Conservation (phyloP, 2,329 filamentous ascomycete genomes). For the Fusarium falciforme region DNA sequence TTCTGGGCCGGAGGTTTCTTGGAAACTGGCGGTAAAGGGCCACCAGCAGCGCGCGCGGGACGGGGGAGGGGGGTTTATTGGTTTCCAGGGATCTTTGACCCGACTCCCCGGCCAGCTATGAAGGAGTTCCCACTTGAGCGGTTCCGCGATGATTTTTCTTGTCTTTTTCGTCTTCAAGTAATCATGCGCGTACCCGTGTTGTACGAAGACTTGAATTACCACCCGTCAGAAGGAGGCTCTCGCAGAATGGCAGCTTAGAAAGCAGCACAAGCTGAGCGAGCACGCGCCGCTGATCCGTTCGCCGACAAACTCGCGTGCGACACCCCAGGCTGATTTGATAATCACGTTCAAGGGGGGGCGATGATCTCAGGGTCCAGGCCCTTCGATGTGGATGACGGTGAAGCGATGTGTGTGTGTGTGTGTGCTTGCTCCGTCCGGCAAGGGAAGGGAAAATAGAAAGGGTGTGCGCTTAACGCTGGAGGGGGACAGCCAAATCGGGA, state of each 20-base stretch:
- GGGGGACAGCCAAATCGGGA: constrained; percentile 12
- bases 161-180: background rate
- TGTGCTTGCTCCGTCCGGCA: constrained; percentile 1
- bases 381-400: constrained; percentile 37
- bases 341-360: constrained; percentile 33
- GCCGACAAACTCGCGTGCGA: constrained; percentile 26
- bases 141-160: background rate
- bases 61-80: background rate
- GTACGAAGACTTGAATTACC: background rate
- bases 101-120: constrained; percentile 11
- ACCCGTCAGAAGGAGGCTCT: background rate
- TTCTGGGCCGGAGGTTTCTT: constrained; percentile 5
- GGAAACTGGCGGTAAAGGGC: constrained; percentile 42
- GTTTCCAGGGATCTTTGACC: background rate
- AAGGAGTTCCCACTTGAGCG: constrained; percentile 20
- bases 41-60: background rate
- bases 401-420: constrained; percentile 24
- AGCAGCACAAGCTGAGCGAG: background rate
- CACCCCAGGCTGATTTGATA: constrained; percentile 39
- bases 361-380: constrained; percentile 44
- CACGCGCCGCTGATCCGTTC: constrained; percentile 23
- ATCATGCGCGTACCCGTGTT: constrained; percentile 4
- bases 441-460: background rate
- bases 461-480: constrained; percentile 29
- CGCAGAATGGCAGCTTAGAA: background rate